A percentile compares a stretch with the other conserved stretches of the same genome.
These are phyloP conservation scores for Brachypodium distachyon DNA, from an alignment of 202 grass and related monocot species.

Conservation along the genomic window DNA sequence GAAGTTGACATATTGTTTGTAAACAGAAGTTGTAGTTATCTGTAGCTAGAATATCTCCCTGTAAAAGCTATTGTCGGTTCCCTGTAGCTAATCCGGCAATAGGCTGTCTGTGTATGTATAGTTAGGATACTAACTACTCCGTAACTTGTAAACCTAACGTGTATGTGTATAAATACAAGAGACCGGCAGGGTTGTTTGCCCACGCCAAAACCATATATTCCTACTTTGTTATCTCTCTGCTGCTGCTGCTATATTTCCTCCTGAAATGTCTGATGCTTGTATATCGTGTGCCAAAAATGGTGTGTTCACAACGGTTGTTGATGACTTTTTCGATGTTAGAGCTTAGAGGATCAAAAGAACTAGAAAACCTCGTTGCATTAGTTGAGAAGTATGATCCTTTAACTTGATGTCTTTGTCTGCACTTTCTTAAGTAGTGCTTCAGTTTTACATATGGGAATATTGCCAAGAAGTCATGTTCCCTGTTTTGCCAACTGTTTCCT, in stretches of 20 bases:
- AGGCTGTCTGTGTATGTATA: no score
- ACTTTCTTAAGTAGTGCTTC: background rate
- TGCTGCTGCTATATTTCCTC: constrained; percentile 42
- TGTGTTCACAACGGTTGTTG: constrained; percentile 48
- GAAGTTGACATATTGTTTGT: constrained; percentile 50
- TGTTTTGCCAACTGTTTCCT: background rate
- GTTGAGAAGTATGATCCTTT: constrained; percentile 32
- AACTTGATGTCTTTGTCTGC: background rate
- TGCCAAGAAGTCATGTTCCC: background rate
- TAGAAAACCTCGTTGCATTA: constrained; percentile 42
- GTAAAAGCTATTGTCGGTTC: no score
- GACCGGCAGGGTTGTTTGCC: no score
- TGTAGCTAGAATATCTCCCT: no score
- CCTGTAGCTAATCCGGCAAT: no score
- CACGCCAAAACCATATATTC: no score
- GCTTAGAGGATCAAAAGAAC: constrained; percentile 55
- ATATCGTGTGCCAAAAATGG: constrained; percentile 57
- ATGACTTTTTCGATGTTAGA: constrained; percentile 65
- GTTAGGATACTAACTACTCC: no score
- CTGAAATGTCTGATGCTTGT: constrained; percentile 50
- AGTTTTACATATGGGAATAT: background rate
- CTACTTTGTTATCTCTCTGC: constrained; percentile 57
- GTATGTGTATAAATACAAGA: no score
- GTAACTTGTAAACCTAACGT: no score
- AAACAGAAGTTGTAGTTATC: no score